Percentiles rank a stretch among this genome's conserved stretches.
These are phyloP conservation scores for Rhizopogon salebrosus DNA, from an alignment of 768 basidiomycete genomes.

Conservation along the genomic window DNA sequence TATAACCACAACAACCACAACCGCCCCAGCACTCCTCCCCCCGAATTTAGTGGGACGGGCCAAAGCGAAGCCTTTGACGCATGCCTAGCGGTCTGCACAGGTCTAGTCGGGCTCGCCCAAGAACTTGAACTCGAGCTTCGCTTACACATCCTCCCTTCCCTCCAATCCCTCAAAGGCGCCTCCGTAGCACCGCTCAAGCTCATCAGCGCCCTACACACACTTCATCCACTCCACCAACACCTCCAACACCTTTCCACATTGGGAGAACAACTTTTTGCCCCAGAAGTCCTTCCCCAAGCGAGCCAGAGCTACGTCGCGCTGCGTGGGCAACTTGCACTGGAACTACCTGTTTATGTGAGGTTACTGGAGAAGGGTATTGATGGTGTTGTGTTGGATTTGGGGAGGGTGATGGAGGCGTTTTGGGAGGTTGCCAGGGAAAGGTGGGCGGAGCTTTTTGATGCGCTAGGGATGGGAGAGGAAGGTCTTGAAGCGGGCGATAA, in stretches of 20 bases:
- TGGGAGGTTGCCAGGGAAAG: slow-evolving; percentile 54
- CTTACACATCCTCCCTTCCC: slow-evolving; percentile 49
- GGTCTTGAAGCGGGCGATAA: slow-evolving; percentile 36
- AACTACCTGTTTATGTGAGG: slow-evolving; percentile 60
- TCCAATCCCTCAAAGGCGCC: slow-evolving; percentile 53
- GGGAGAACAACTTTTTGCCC: slow-evolving; percentile 51
- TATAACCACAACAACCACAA: background rate
- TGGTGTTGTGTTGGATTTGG: slow-evolving; percentile 46
- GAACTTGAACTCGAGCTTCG: slow-evolving; percentile 51
- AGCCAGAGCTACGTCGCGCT: slow-evolving; percentile 76
- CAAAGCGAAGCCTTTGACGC: slow-evolving; percentile 66
- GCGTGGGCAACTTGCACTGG: slow-evolving; percentile 62
- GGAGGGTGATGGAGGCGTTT: slow-evolving; percentile 52
- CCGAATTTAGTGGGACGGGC: slow-evolving; percentile 8
- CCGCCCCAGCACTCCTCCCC: slow-evolving; percentile 13
- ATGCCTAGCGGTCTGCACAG: slow-evolving; percentile 54
- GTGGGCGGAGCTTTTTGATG: slow-evolving; percentile 86
- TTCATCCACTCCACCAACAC: slow-evolving; percentile 67
- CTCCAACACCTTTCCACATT: slow-evolving; percentile 66
- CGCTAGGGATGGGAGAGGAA: slow-evolving; percentile 67
- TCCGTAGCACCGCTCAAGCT: slow-evolving; percentile 61
- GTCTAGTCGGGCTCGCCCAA: slow-evolving; percentile 46
- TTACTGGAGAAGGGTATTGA: slow-evolving; percentile 59
- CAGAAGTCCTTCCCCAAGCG: slow-evolving; percentile 62
- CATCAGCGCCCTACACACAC: slow-evolving; percentile 67